Evolutionary conservation across 306 rosid genomes (phyloP), one percentile per base, ranked within the genome.

Genomic region (Rosa persica): DNA sequence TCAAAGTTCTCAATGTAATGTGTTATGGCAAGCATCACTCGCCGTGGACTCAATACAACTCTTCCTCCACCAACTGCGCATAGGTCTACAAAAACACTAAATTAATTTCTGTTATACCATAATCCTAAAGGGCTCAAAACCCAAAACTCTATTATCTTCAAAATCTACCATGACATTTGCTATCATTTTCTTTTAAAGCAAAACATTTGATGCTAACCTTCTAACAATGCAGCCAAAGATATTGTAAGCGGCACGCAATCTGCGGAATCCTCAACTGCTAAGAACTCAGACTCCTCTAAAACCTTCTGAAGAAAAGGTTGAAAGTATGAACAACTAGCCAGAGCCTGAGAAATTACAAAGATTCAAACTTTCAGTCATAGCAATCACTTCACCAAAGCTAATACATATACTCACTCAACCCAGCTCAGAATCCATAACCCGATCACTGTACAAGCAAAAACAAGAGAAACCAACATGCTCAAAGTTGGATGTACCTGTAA

Each of bases 291-390:
- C 76, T 95, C 95, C 73, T 68, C 80, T 48, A 92, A 77, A 27
- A 82, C 84, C 43, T 70, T 72, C 11, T 80, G 82, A 62, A 92
- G 86, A 86, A 88, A 95, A 70, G 87, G 80, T 73, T 86, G 92
- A 78, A 95, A 92, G 81, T 64, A 81, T 74, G 78, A 78, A 83
- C 97, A 92, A 81, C 98, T 91, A 2, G 96, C 98, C 13, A 95
- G 83, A 80, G 96, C 95, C 98, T 92, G 87, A 66, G 39, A 84
- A 72, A 52, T 25, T 10, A n/a, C 64, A 68, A 46, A 70, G 57
- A 82, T 60, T 71, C 25, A 67, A 10, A 67, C 0, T 49, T 44
- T 16, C 30, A 79, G 16, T 70, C 48, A 76, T 42, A 73, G 11
- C 12, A 47, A 30, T 70, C 34, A 76, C 40, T 30, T 12, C 6